Evolutionary conservation across 805 yeast species (phyloP).

Genomic region (Maudiozyma turicensis): DNA sequence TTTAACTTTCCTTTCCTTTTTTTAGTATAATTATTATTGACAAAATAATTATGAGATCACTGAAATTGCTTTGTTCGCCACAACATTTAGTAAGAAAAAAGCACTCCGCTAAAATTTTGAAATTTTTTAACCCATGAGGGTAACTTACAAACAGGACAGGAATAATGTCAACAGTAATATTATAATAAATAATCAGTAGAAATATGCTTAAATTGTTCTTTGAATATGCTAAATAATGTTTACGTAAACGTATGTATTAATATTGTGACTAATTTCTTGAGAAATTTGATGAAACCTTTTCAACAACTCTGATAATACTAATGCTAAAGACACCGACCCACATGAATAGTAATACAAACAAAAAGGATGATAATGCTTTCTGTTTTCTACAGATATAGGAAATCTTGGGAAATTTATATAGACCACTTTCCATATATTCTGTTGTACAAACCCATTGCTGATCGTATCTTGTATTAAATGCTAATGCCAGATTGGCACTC

Average conservation of each 20-base stretch:
- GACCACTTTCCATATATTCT: constrained; percentile 4
- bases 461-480: constrained; percentile 77
- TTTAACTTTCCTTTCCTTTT: too few species aligned
- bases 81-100: background rate
- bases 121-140: background rate
- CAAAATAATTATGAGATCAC: background rate
- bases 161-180: background rate
- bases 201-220: background rate
- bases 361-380: constrained; percentile 64
- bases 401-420: constrained; percentile 26
- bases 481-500: constrained; percentile 75
- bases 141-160: background rate
- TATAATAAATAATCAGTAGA: background rate
- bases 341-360: constrained; percentile 61
- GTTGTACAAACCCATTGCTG: constrained; percentile 66
- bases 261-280: background rate
- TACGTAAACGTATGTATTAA: background rate
- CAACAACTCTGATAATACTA: constrained; percentile 75
- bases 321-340: constrained; percentile 85
- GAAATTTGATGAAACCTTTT: constrained; percentile 36
- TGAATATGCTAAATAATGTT: background rate
- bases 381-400: constrained; percentile 66
- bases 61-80: background rate
- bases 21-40: too few species aligned
- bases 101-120: background rate